Evolutionary conservation across 1,284 basidiomycete species (phyloP).

Genomic region (Cystobasidium slooffiae): DNA sequence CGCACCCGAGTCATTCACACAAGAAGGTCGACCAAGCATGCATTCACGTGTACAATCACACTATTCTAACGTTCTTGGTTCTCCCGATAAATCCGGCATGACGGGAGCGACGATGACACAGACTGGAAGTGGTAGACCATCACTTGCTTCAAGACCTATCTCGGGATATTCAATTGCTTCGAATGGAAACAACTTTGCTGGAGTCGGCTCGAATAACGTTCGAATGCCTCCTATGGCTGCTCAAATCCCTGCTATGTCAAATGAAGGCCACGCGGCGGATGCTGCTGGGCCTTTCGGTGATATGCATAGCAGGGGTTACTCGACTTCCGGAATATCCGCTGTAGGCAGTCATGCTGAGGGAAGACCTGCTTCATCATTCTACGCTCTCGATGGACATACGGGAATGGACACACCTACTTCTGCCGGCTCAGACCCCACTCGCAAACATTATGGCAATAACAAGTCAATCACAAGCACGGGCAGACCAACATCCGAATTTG

Average conservation of each 20-base stretch:
- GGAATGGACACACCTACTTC: slow-evolving; percentile 9
- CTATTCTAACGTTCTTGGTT: slow-evolving; percentile 15
- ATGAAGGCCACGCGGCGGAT: not conserved
- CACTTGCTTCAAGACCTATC: slow-evolving; percentile 24
- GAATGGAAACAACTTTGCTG: slow-evolving; percentile 10
- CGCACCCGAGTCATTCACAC: slow-evolving; percentile 8
- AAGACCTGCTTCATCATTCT: slow-evolving; percentile 36
- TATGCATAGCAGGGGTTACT: slow-evolving; percentile 6
- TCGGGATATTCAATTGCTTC: slow-evolving; percentile 24
- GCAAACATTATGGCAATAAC: slow-evolving; percentile 9
- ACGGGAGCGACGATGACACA: slow-evolving; percentile 10
- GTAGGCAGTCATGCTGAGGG: slow-evolving; percentile 21
- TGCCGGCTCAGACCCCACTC: not conserved
- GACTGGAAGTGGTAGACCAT: slow-evolving; percentile 15
- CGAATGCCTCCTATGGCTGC: slow-evolving; percentile 30
- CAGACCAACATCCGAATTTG: slow-evolving; percentile 17
- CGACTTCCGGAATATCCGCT: slow-evolving; percentile 19
- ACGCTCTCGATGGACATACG: slow-evolving; percentile 32
- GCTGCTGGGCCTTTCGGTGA: not conserved
- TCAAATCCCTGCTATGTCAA: slow-evolving; percentile 1
- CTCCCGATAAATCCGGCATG: slow-evolving; percentile 12
- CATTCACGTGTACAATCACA: slow-evolving; percentile 11
- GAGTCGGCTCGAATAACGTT: slow-evolving; percentile 2
- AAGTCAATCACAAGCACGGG: slow-evolving; percentile 5
- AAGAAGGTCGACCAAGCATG: slow-evolving; percentile 25